Percentiles rank a stretch among this genome's conserved stretches.
phyloP scores from a whole-genome alignment of 169 alveolate genomes.

The Cryptosporidium bovis region DNA sequence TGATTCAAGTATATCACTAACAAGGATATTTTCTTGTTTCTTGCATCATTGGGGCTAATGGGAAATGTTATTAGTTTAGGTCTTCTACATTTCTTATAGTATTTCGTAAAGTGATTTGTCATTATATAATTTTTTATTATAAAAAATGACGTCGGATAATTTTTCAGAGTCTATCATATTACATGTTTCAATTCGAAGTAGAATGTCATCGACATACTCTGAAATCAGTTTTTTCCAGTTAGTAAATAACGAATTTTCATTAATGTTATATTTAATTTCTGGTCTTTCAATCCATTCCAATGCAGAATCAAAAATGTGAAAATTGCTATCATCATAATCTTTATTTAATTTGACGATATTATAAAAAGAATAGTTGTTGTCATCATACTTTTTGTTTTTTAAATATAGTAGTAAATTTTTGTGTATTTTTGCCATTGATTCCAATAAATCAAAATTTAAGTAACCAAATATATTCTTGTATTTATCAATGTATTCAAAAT shows the following conservation, averaged over 20 bases:
- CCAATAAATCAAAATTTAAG: slow-evolving; percentile 13
- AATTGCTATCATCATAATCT: background rate
- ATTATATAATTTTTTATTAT: slow-evolving; percentile 23
- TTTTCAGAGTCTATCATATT: slow-evolving; percentile 2
- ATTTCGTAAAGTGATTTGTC: slow-evolving; percentile 40
- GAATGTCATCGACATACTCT: slow-evolving; percentile 29
- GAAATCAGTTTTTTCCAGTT: slow-evolving; percentile 32
- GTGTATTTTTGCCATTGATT: slow-evolving; percentile 20
- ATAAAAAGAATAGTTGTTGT: slow-evolving; percentile 14
- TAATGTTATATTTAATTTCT: background rate
- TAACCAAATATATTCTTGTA: slow-evolving; percentile 21
- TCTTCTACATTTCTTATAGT: slow-evolving; percentile 44
- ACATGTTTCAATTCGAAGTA: slow-evolving; percentile 9
- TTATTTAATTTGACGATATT: slow-evolving; percentile 3
- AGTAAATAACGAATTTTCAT: background rate
- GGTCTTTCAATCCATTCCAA: slow-evolving; percentile 57
- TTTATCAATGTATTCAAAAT: slow-evolving; percentile 10
- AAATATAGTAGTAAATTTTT: background rate
- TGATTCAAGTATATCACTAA: slow-evolving; percentile 7
- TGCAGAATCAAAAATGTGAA: slow-evolving; percentile 33
- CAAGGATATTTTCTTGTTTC: slow-evolving; percentile 16
- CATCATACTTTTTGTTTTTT: background rate
- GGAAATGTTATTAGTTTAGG: slow-evolving; percentile 60
- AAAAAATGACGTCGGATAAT: slow-evolving; percentile 13
- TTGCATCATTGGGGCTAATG: slow-evolving; percentile 46